A percentile compares a stretch with the other conserved stretches of the same genome.
Evolutionary conservation across 352 stramenopile genomes (phyloP).

Genomic region (Globisporangium splendens): DNA sequence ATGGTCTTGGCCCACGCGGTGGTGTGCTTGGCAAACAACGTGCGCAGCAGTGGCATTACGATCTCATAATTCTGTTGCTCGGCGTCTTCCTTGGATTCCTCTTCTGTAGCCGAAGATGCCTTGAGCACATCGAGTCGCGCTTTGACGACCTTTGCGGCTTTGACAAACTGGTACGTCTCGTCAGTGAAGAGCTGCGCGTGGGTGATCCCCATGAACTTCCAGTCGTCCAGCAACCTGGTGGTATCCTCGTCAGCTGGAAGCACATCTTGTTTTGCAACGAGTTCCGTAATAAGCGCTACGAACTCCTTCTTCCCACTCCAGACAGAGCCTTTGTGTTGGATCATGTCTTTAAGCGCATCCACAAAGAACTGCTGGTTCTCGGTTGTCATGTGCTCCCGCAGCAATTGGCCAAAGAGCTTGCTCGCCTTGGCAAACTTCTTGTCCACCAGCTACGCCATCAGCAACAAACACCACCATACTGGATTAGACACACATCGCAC

Average conservation of each 20-base stretch:
- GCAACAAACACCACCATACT: not conserved
- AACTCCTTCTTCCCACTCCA: slow-evolving; percentile 62
- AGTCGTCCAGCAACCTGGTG: slow-evolving; percentile 26
- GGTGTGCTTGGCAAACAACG: slow-evolving; percentile 46
- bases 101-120: not conserved
- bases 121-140: slow-evolving; percentile 39
- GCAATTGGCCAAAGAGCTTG: slow-evolving; percentile 45
- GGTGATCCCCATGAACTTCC: slow-evolving; percentile 55
- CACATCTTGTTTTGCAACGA: slow-evolving; percentile 34
- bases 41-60: slow-evolving; percentile 64
- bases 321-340: slow-evolving; percentile 28
- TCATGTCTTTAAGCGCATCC: slow-evolving; percentile 36
- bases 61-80: slow-evolving; percentile 20
- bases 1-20: slow-evolving; percentile 56
- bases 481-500: not conserved
- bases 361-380: slow-evolving; percentile 46
- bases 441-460: slow-evolving; percentile 39
- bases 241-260: slow-evolving; percentile 13
- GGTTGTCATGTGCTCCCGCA: slow-evolving; percentile 34
- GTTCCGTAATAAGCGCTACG: slow-evolving; percentile 33
- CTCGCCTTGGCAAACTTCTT: slow-evolving; percentile 77
- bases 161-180: slow-evolving; percentile 79
- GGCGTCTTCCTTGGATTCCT: slow-evolving; percentile 4
- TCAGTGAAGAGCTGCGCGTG: slow-evolving; percentile 74
- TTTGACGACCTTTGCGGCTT: slow-evolving; percentile 59